These are phyloP conservation scores for Eleusine indica DNA, from an alignment of 176 grass and related monocot species.

Conservation along the genomic window DNA sequence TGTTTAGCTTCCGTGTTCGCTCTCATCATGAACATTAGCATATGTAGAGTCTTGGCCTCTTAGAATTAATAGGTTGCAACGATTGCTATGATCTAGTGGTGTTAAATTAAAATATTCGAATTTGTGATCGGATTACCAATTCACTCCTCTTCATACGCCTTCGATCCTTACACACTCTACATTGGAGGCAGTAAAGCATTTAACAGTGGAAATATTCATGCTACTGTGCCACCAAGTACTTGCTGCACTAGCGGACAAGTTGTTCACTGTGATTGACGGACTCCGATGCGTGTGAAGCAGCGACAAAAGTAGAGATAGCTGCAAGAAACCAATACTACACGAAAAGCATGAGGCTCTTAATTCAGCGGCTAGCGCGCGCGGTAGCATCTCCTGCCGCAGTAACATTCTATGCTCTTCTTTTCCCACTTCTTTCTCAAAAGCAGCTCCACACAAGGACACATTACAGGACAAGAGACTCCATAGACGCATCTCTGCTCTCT, in stretches of 20 bases:
- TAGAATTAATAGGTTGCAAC: no score
- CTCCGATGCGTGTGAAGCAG: not conserved
- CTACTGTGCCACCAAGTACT: not conserved
- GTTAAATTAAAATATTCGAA: no score
- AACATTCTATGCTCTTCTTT: conserved; percentile 32
- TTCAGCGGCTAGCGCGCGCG: no score
- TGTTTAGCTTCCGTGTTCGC: no score
- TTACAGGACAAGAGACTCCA: conserved; percentile 34
- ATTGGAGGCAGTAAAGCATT: conserved; percentile 10
- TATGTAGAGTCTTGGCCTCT: no score
- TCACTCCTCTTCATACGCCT: no score
- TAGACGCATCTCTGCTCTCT: conserved; percentile 22
- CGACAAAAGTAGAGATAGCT: not conserved
- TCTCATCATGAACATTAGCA: no score
- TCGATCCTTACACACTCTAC: not conserved
- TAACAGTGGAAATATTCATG: conserved; percentile 6
- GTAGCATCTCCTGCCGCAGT: conserved; percentile 10
- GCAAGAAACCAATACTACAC: not conserved
- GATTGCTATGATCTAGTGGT: no score
- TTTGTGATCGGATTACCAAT: no score
- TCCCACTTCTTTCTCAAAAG: conserved; percentile 36
- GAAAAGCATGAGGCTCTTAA: not conserved
- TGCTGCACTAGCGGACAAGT: not conserved
- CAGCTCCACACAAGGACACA: conserved; percentile 41
- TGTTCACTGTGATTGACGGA: conserved; percentile 4